Conservation (phyloP, 441 rosid species). For the Erysimum cheiri region DNA sequence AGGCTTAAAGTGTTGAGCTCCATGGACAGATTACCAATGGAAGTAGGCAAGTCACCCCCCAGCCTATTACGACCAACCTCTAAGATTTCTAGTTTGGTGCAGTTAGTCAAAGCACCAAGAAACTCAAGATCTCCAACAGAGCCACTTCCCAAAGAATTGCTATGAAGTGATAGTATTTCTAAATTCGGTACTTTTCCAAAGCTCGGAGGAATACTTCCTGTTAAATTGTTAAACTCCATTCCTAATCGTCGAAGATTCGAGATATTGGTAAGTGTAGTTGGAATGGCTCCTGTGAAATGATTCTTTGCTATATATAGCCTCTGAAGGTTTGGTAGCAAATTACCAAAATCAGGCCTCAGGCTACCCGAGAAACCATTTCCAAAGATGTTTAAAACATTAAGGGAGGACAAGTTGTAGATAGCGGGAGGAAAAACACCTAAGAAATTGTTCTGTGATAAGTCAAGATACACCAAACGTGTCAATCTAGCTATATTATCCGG, state of each 20-base stretch:
- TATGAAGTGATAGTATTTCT: background rate
- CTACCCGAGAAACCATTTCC: background rate
- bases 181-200: background rate
- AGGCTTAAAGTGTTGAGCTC: too few species aligned
- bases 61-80: background rate
- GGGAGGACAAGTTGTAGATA: background rate
- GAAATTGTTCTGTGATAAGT: background rate
- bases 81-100: constrained; percentile 6
- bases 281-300: background rate
- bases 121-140: constrained; percentile 7
- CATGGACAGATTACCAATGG: background rate
- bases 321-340: background rate
- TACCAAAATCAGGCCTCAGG: background rate
- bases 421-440: constrained; percentile 5
- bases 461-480: background rate
- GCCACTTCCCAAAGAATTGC: background rate
- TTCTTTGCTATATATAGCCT: background rate
- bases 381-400: background rate
- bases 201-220: background rate
- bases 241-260: too few species aligned
- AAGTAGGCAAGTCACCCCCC: background rate
- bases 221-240: background rate
- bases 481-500: background rate
- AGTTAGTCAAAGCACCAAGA: constrained; percentile 25
- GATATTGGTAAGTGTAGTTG: background rate